These are phyloP conservation scores for Cryptococcus maquisensis DNA, from an alignment of 1,284 basidiomycete species.

Conservation along the genomic window DNA sequence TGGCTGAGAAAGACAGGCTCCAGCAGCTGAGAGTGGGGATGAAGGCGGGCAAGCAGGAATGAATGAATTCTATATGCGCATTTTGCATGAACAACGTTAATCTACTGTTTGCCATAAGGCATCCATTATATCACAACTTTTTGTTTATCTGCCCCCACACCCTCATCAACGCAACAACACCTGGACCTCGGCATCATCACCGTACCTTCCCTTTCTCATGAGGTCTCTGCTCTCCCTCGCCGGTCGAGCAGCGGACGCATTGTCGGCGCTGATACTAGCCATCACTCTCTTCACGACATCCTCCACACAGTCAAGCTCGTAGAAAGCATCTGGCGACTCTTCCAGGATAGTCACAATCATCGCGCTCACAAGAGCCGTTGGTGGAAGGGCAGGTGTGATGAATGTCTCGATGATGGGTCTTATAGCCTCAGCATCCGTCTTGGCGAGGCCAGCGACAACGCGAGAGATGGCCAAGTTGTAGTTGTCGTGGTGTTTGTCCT, in stretches of 20 bases:
- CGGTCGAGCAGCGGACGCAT: constrained; percentile 68
- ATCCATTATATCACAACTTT: neutral
- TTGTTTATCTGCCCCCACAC: neutral
- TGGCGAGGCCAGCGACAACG: constrained; percentile 64
- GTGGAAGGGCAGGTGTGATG: constrained; percentile 34
- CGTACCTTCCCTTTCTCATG: constrained; percentile 52
- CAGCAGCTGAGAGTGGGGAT: too few relatives aligned
- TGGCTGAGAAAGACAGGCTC: too few relatives aligned
- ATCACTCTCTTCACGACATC: constrained; percentile 68
- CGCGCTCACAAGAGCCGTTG: constrained; percentile 54
- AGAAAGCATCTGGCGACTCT: constrained; percentile 59
- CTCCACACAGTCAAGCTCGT: constrained; percentile 58
- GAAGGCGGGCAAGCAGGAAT: too few relatives aligned
- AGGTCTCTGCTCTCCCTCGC: constrained; percentile 79
- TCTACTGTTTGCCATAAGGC: too few relatives aligned
- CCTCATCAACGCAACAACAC: constrained; percentile 5
- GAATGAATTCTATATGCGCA: too few relatives aligned
- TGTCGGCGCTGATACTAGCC: constrained; percentile 66
- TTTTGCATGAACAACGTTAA: too few relatives aligned
- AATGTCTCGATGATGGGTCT: constrained; percentile 61
- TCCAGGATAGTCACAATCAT: constrained; percentile 63
- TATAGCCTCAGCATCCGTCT: constrained; percentile 61
- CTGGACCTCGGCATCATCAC: constrained; percentile 13
- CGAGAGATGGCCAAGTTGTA: constrained; percentile 67
- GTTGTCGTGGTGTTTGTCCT: constrained; percentile 65